Base-by-base conservation (phyloP, 2,329 filamentous ascomycete species). In the Thermomyces lanuginosus region DNA sequence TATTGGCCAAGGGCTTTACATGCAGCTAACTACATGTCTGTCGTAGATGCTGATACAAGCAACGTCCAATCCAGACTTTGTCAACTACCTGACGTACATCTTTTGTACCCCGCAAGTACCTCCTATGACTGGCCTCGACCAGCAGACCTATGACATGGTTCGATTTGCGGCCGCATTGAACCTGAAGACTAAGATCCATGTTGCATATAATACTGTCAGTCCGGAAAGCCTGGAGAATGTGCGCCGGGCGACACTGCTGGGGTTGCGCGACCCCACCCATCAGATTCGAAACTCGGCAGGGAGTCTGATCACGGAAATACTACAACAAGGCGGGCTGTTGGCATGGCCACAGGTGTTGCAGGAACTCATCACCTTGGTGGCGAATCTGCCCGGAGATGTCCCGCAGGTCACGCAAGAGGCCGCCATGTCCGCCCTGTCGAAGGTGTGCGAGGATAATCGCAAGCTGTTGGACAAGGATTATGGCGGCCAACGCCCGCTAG, bases 401-500 rank as follows among this genome's bases (percentile, higher is more conserved):
- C 61, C 80, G 5, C 58, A 66, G 22, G 69, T 80, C 45, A 74
- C 76, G 8, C 83, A 93, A 48, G 86, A 98, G 51, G 84, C 84
- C 34, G 84, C 82, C 40, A 92, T 95, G 78, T 72, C 79, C 25
- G 84, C 89, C 24, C 64, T 98, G 53, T 63, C 77, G 49, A 95
- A 95, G 62, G 84, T 98, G 35, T 98, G 89, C 55, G 89, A 98
- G 55, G 89, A 98, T 56, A 93, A 92, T 57, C 75, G 72, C 45
- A 82, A 78, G 48, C 65, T 81, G 32, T 62, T 98, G 28, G 82
- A 92, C 54, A 74, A 76, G 42, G 81, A 92, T 37, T 81, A 92
- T 49, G 74, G 83, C 45, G 82, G 83, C 34, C 76, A 93, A 53
- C 69, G 83, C 30, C 89, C 89, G 2, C 69, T 95, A 33, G 77